Conservation (phyloP, 2,329 filamentous ascomycete species). For the Aspergillus proliferans region DNA sequence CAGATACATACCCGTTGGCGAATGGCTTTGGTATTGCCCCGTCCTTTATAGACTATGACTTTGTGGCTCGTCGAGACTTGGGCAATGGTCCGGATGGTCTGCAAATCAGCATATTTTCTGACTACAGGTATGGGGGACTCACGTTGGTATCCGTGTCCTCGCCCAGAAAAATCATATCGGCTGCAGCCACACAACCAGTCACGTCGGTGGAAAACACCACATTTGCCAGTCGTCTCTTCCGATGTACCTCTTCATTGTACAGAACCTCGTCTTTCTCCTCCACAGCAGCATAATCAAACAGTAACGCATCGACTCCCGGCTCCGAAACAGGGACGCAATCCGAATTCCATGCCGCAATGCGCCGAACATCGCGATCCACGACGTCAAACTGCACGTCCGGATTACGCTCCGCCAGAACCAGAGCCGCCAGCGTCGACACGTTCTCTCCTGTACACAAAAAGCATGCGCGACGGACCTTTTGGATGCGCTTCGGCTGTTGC, state of each 20-base stretch:
- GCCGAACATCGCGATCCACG: conserved; percentile 17
- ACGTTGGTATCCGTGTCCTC: conserved; percentile 2
- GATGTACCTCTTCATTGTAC: not conserved
- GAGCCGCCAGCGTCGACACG: conserved; percentile 17
- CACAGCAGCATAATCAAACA: conserved; percentile 10
- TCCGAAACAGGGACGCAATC: conserved; percentile 20
- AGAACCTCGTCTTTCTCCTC: not conserved
- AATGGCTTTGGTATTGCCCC: not conserved
- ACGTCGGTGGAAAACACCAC: conserved; percentile 15
- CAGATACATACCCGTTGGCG: not conserved
- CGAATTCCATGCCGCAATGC: conserved; percentile 23
- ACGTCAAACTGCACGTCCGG: conserved; percentile 21
- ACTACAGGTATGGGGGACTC: not conserved
- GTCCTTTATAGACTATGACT: conserved; percentile 14
- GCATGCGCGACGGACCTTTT: conserved; percentile 16
- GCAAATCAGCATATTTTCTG: not conserved
- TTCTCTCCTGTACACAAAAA: conserved; percentile 22
- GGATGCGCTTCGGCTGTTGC: conserved; percentile 1
- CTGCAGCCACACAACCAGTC: conserved; percentile 9
- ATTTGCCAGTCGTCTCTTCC: conserved; percentile 7
- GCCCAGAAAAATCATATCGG: conserved; percentile 15
- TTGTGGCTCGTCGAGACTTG: conserved; percentile 12
- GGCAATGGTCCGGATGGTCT: conserved; percentile 11
- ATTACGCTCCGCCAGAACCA: conserved; percentile 21
- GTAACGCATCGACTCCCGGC: conserved; percentile 18